Evolutionary conservation across 1,284 basidiomycete genomes (phyloP), one percentile per base, ranked within the genome.

Genomic region (Hortiboletus rubellus): DNA sequence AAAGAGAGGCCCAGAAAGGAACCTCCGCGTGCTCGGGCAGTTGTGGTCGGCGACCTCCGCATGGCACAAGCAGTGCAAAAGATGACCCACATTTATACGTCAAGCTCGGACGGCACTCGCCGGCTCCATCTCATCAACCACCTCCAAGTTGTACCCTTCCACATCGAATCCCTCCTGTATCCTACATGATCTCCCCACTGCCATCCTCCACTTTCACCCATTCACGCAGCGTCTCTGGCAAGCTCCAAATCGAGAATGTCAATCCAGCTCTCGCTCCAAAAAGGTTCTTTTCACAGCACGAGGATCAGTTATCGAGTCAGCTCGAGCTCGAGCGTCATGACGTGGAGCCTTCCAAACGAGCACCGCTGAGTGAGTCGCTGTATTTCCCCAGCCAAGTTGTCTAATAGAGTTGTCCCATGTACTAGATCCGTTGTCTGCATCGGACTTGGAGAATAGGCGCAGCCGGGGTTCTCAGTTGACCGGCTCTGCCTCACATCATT

Each of bases 401-500:
- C 44, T 38, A 43, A 58, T 59, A 37, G 41, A 62, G 7, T 24
- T 18, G 46, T 52, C 37, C 38, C 31, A 18, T 54, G 34, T 8
- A 45, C 57, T 48, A 69, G 72, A 70, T 69, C 62, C 67, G 24
- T 41, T 73, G 40, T 70, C 70, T 27, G 17, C 44, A 14, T 70
- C 60, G 17, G 53, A 56, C 46, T 22, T 60, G 36, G 58, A 57
- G 46, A 73, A 70, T 18, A 62, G 48, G 51, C 53, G 46, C 43
- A n/a, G 15, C 44, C 56, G 38, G 37, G 30, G 5, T 22, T 44
- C 46, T 40, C 59, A 50, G 2, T 58, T 47, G 50, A 22, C 53
- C 37, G 50, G 47, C 52, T 48, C 55, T 24, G 44, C 43, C 27
- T 52, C 45, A 38, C 50, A 68, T 36, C 55, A 51, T 40, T 52